Base-by-base conservation (phyloP, 495 filamentous ascomycete genomes). In the Daldinia bambusicola region DNA sequence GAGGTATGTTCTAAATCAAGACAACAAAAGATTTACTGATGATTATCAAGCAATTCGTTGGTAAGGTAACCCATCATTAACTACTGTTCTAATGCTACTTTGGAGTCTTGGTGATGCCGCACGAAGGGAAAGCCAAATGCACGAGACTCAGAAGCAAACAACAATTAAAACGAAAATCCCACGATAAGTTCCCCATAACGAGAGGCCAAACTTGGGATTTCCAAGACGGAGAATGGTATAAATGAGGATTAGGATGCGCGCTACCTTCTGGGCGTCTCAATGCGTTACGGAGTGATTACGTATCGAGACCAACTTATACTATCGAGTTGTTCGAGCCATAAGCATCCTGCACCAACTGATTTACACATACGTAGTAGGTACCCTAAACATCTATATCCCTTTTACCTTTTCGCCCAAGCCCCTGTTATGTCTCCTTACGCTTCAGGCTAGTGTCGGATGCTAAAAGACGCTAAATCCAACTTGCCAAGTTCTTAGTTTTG, bases 401-500 rank as follows among this genome's bases (percentile, higher is more conserved):
- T 18, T 48, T 12, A 18, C 43, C 0, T 48, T 9, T 48, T 26
- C 26, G 43, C 43, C 43, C 18, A 48, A 16, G 43, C 43, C 18
- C 43, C 22, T 48, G 22, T 48, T 48, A 48, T 48, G 43, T 8
- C 43, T 48, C 43, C 16, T 22, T 48, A 48, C 43, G 43, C 18
- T 20, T 48, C 43, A 16, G 43, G 43, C 3, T 48, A 48, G 43
- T 48, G 1, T 6, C 18, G 26, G 22, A 48, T 48, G 43, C 16
- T 18, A 8, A 48, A 48, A 48, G 43, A 8, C 43, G 43, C 16
- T 20, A 36, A 36, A 48, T 16, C 43, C 10, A 48, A 45, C 43
- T 48, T 48, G 41, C 41, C 41, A 45, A 45, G 41, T 45, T 45
- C 16, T 45, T 18, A 45, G 41, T 45, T 45, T 20, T 45, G 8